Conservation (phyloP, 129 eudicot genomes). For the Escallonia rubra region DNA sequence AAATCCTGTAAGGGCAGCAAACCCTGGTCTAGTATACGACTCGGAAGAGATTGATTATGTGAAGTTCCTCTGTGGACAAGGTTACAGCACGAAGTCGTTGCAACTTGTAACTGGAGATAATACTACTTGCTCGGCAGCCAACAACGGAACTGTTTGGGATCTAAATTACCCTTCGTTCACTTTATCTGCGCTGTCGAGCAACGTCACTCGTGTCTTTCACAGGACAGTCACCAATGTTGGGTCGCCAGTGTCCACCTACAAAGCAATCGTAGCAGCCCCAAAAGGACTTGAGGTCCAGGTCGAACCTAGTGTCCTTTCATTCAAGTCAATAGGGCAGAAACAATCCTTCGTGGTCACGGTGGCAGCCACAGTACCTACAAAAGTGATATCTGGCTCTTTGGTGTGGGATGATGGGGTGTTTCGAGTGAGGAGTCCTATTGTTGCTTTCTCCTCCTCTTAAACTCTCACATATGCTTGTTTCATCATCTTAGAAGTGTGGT, state of each 20-base stretch:
- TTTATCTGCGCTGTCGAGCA: background rate
- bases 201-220: constrained; percentile 9
- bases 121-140: constrained; percentile 13
- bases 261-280: constrained; percentile 5
- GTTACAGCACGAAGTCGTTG: constrained; percentile 22
- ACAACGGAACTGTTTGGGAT: constrained; percentile 21
- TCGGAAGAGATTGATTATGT: constrained; percentile 18
- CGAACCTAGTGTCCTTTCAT: constrained; percentile 13
- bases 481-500: background rate
- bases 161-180: constrained; percentile 33
- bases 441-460: constrained; percentile 17
- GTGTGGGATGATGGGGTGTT: constrained; percentile 61
- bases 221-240: constrained; percentile 45
- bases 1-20: constrained; percentile 18
- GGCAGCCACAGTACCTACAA: constrained; percentile 12
- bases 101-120: constrained; percentile 32
- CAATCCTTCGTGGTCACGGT: constrained; percentile 43
- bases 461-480: background rate
- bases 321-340: constrained; percentile 12
- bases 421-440: constrained; percentile 57
- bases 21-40: constrained; percentile 33
- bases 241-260: constrained; percentile 27
- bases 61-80: constrained; percentile 25
- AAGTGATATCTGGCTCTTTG: constrained; percentile 37
- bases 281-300: constrained; percentile 3